These are phyloP conservation scores for Coemansia sp. DNA, from an alignment of 371 early-diverging fungal genomes.

Conservation along the genomic window DNA sequence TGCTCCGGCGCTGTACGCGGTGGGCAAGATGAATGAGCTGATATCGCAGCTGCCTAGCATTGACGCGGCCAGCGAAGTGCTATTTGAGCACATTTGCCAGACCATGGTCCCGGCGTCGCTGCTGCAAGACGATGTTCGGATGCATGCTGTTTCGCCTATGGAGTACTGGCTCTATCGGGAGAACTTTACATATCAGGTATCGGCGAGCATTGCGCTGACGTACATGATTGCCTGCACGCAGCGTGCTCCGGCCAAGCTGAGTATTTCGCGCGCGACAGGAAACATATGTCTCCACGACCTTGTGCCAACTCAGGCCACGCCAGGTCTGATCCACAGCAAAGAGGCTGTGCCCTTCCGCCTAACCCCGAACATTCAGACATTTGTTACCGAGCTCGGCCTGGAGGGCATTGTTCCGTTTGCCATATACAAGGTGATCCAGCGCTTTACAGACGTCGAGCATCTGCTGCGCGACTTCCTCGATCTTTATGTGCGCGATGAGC, in stretches of 20 bases:
- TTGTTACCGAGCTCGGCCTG: constrained; percentile 87
- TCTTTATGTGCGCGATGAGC: constrained; percentile 77
- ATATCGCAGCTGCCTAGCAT: constrained; percentile 20
- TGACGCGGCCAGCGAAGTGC: constrained; percentile 41
- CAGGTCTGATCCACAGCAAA: constrained; percentile 54
- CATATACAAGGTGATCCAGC: constrained; percentile 76
- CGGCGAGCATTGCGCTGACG: constrained; percentile 84
- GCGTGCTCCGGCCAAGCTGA: constrained; percentile 83
- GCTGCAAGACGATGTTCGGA: constrained; percentile 68
- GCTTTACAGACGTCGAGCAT: constrained; percentile 69
- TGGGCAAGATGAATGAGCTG: constrained; percentile 32
- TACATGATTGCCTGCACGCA: constrained; percentile 84
- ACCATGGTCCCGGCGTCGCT: constrained; percentile 71
- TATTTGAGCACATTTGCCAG: constrained; percentile 53
- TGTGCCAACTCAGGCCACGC: constrained; percentile 44
- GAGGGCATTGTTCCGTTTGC: constrained; percentile 87
- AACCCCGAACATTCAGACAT: constrained; percentile 94
- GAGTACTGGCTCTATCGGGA: constrained; percentile 93
- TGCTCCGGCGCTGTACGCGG: constrained; percentile 35
- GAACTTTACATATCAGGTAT: constrained; percentile 88
- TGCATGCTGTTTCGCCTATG: constrained; percentile 70
- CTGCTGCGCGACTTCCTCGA: constrained; percentile 46
- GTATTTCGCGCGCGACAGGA: constrained; percentile 65
- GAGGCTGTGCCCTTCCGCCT: constrained; percentile 96
- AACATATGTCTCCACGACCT: constrained; percentile 41